Percentiles rank a stretch among this genome's conserved stretches.
These are phyloP conservation scores for Recurvomyces mirabilis DNA, from an alignment of 495 filamentous ascomycete species.

Conservation along the genomic window DNA sequence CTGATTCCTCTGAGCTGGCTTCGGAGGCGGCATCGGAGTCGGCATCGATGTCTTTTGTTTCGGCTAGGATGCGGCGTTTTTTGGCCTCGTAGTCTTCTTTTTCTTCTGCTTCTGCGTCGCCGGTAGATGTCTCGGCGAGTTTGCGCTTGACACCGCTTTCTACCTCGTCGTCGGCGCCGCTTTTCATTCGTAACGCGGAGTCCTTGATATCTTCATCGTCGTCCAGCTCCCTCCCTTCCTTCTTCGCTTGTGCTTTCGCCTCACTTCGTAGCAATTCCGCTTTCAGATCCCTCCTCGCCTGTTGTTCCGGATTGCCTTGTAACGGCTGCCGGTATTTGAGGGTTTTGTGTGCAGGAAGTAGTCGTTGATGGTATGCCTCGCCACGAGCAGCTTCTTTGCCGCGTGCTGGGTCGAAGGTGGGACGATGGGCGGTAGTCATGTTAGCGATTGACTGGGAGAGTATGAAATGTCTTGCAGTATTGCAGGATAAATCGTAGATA, in stretches of 20 bases:
- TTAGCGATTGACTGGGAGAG: not conserved
- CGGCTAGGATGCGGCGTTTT: constrained; percentile 74
- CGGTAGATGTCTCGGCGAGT: constrained; percentile 36
- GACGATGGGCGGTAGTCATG: constrained; percentile 55
- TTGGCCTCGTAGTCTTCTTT: constrained; percentile 70
- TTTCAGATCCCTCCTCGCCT: constrained; percentile 65
- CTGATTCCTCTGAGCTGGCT: constrained; percentile 7
- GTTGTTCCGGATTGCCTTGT: constrained; percentile 76
- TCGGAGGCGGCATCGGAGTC: constrained; percentile 45
- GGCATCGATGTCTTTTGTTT: constrained; percentile 80
- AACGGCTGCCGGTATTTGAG: constrained; percentile 85
- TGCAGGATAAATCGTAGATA: too few relatives aligned
- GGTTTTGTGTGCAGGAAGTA: constrained; percentile 82
- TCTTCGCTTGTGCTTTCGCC: constrained; percentile 76
- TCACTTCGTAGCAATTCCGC: constrained; percentile 86
- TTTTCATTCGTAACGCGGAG: constrained; percentile 8
- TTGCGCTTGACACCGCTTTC: constrained; percentile 48
- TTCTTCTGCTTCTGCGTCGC: constrained; percentile 19
- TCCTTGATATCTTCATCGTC: constrained; percentile 10
- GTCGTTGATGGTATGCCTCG: constrained; percentile 90
- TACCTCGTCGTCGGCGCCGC: constrained; percentile 25
- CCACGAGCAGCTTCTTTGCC: constrained; percentile 93
- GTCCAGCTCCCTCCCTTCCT: constrained; percentile 45
- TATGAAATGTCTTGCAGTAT: not conserved
- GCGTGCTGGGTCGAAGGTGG: constrained; percentile 86